phyloP scores from a whole-genome alignment of 805 yeast species.

The Kuraishia floccosa region DNA sequence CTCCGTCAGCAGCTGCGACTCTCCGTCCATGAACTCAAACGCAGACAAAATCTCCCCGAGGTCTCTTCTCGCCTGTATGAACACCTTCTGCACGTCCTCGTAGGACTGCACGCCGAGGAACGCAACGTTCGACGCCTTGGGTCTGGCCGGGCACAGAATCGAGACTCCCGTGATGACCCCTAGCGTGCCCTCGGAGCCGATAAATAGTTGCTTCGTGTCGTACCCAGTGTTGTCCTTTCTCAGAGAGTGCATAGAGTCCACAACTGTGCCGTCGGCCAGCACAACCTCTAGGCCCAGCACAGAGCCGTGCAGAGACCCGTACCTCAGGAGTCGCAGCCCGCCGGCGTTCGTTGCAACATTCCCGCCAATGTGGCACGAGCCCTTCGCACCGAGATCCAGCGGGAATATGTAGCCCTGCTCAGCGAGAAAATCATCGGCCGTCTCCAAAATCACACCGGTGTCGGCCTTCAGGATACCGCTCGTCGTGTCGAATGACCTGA shows the following conservation, averaged over 20 bases:
- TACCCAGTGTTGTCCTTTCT: conserved; percentile 95
- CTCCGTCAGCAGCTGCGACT: conserved; percentile 54
- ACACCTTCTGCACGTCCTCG: conserved; percentile 76
- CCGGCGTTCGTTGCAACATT: conserved; percentile 95
- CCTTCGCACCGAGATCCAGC: conserved; percentile 90
- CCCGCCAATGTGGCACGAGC: conserved; percentile 94
- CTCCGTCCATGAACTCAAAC: conserved; percentile 85
- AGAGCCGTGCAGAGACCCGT: conserved; percentile 88
- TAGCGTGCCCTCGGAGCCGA: conserved; percentile 89
- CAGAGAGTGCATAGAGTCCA: conserved; percentile 71
- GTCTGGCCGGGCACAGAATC: conserved; percentile 81
- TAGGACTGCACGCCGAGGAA: conserved; percentile 73
- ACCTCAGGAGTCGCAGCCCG: conserved; percentile 76
- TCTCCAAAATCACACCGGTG: conserved; percentile 83
- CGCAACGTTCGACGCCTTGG: conserved; percentile 78
- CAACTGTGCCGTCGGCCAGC: conserved; percentile 78
- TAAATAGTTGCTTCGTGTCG: conserved; percentile 83
- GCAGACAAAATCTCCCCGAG: conserved; percentile 83
- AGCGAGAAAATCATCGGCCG: conserved; percentile 66
- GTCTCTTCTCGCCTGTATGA: conserved; percentile 66
- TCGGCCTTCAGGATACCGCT: conserved; percentile 84
- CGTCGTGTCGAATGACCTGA: conserved; percentile 70
- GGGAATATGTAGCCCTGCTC: conserved; percentile 90
- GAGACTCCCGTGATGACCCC: conserved; percentile 90
- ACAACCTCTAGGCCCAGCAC: conserved; percentile 89